Evolutionary conservation across 169 alveolate species (phyloP).

Genomic region (Plasmodium vivax): DNA sequence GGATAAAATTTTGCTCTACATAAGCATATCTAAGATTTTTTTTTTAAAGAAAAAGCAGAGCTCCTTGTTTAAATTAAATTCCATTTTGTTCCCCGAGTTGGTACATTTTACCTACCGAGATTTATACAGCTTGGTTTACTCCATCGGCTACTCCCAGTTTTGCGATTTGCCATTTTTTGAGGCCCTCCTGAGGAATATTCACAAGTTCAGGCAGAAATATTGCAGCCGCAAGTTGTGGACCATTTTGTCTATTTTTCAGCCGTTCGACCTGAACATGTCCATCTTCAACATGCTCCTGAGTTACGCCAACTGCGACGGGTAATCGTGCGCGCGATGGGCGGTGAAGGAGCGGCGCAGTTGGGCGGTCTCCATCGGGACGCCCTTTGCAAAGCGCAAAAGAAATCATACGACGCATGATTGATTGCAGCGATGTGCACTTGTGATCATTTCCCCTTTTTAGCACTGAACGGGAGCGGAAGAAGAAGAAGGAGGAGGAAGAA

Average conservation of each 20-base stretch:
- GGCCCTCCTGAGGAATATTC: slow-evolving; percentile 34
- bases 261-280: slow-evolving; percentile 37
- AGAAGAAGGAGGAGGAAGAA: not conserved
- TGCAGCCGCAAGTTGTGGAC: slow-evolving; percentile 7
- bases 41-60: slow-evolving; percentile 22
- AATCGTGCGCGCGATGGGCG: not conserved
- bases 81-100: slow-evolving; percentile 16
- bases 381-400: not conserved
- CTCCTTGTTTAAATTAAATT: slow-evolving; percentile 21
- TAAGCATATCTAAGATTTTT: slow-evolving; percentile 29
- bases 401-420: not conserved
- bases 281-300: slow-evolving; percentile 23
- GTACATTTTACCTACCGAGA: slow-evolving; percentile 60
- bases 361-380: not conserved
- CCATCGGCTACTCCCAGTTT: slow-evolving; percentile 35
- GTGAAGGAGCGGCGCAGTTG: not conserved
- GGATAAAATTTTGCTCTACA: slow-evolving; percentile 39
- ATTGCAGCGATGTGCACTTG: not conserved
- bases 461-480: not conserved
- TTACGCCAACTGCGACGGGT: slow-evolving; percentile 35
- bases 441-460: not conserved
- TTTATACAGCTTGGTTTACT: slow-evolving; percentile 26
- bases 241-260: slow-evolving; percentile 35
- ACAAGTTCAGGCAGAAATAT: slow-evolving; percentile 60
- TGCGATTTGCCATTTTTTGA: slow-evolving; percentile 47